Conservation (phyloP, 257 asterid genomes). For the Solanum tarijense region DNA sequence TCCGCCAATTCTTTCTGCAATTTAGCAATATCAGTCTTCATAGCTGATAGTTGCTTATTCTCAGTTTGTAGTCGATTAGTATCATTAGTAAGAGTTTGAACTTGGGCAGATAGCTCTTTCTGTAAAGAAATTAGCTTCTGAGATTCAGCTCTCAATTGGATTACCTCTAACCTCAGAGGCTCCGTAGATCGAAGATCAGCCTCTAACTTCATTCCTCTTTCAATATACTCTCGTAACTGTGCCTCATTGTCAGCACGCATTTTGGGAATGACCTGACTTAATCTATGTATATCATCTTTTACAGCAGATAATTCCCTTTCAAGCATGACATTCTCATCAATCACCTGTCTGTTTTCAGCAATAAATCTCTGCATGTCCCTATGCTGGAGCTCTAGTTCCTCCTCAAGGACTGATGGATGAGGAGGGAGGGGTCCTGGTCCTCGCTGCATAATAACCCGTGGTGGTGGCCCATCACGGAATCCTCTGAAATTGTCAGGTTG, state of each 20-base stretch:
- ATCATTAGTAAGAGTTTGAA: conserved; percentile 60
- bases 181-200: conserved; percentile 59
- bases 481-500: conserved; percentile 39
- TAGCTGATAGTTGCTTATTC: conserved; percentile 45
- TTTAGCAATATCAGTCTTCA: conserved; percentile 64
- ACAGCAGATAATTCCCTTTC: conserved; percentile 68
- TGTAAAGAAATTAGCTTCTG: conserved; percentile 46
- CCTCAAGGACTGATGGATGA: conserved; percentile 62
- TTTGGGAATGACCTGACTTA: conserved; percentile 59
- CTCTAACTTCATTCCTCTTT: conserved; percentile 65
- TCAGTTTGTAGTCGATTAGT: conserved; percentile 40
- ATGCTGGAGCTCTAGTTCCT: conserved; percentile 73
- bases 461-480: conserved; percentile 38
- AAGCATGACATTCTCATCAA: conserved; percentile 78
- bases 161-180: conserved; percentile 55
- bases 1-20: conserved; percentile 62
- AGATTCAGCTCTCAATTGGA: conserved; percentile 50
- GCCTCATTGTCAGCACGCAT: conserved; percentile 65
- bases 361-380: conserved; percentile 68
- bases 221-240: conserved; percentile 65
- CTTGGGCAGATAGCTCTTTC: conserved; percentile 57
- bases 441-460: conserved; percentile 26
- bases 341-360: conserved; percentile 54
- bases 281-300: conserved; percentile 70
- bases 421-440: conserved; percentile 44